Conservation (phyloP, 192 early-diverging fungal genomes). For the Coemansia sp. region DNA sequence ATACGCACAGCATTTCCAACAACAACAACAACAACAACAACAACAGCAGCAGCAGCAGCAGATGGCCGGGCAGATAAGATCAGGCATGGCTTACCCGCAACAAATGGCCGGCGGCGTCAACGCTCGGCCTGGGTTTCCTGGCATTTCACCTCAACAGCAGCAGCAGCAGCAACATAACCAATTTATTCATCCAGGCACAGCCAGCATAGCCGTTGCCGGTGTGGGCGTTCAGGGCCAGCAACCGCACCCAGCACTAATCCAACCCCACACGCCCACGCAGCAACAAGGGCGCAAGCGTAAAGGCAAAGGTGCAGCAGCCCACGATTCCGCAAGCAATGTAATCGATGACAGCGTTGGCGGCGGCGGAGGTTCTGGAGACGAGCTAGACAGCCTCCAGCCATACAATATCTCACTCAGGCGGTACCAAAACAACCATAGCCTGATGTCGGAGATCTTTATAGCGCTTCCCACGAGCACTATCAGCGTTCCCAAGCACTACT, state of each 20-base stretch:
- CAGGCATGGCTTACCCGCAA: conserved; percentile 18
- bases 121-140: conserved; percentile 11
- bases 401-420: conserved; percentile 34
- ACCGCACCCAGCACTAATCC: conserved; percentile 42
- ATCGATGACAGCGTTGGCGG: conserved; percentile 12
- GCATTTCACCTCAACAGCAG: conserved; percentile 9
- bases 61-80: conserved; percentile 22
- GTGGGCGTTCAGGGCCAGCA: conserved; percentile 30
- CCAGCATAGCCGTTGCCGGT: conserved; percentile 24
- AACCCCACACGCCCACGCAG: conserved; percentile 8
- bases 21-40: conserved; percentile 23
- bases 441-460: conserved; percentile 50
- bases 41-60: conserved; percentile 31
- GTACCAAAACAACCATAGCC: conserved; percentile 51
- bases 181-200: conserved; percentile 30
- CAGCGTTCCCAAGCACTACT: conserved; percentile 37
- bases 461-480: conserved; percentile 48
- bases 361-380: conserved; percentile 41
- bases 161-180: conserved; percentile 21
- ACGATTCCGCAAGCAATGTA: background rate
- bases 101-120: conserved; percentile 1
- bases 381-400: conserved; percentile 38
- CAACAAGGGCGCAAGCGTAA: conserved; percentile 30
- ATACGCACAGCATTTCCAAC: conserved; percentile 26
- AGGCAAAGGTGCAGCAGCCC: conserved; percentile 5